Base-by-base conservation (phyloP, 495 filamentous ascomycete genomes). In the Echria macrotheca region DNA sequence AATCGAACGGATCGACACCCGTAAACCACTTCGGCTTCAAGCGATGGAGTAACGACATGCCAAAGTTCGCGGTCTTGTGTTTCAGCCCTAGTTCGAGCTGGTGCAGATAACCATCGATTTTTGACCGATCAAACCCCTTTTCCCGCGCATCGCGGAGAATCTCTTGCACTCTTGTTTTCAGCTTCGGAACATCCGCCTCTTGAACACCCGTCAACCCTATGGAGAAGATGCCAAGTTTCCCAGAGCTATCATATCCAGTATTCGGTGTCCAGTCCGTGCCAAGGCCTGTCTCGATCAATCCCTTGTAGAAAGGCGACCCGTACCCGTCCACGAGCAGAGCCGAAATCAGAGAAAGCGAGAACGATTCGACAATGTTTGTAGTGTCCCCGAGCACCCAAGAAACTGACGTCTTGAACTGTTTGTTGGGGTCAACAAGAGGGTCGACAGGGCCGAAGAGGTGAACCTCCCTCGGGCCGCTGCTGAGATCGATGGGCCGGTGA, bases 241-340 rank as follows among this genome's bases (percentile, higher is more conserved):
- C 82, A 2, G 86, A 86, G 17, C 76, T 73, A 59, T 97, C 90
- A 51, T 87, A 91, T 4, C 93, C 94, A 2, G 89, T 89, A 58
- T 98, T 98, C 5, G 94, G 87, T 25, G 85, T 93, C 70, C 89
- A 98, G 47, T 95, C 89, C 5, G 87, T 86, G 43, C 93, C 93
- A 12, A 97, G 73, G 15, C 91, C 91, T 52, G 85, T 82, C 59
- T 97, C 93, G 50, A 98, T 87, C 32, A 97, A 71, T n/a, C 82
- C 84, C 43, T 82, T 83, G 61, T 97, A 97, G 55, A 98, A 71
- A 2, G 93, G 94, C 18, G 93, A 95, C 18, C 93, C 90, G 64
- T 96, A 98, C 12, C 94, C 93, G 62, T 96, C 89, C 53, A 93
- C 77, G 24, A 98, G 71, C 24, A 97, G 66, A 1, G 84, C 86